Evolutionary conservation across 2,329 filamentous ascomycete species (phyloP), one percentile per base, ranked within the genome.

Genomic region (Thyridium curvatum): DNA sequence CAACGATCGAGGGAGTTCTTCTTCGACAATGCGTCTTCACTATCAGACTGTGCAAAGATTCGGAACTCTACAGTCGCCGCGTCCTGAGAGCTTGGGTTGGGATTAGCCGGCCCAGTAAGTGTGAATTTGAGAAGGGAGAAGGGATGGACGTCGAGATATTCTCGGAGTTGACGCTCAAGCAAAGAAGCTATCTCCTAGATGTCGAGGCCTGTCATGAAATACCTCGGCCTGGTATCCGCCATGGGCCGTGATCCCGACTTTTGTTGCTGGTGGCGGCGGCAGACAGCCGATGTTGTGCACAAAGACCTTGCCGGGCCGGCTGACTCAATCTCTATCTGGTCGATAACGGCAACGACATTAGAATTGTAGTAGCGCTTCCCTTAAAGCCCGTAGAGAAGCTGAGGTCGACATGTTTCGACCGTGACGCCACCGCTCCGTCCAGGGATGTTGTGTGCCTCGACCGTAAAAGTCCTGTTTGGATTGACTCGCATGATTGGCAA

Each of bases 311-410:
- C 52, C 43, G 49, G 46, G 44, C 48, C 57, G 18, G 53, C 36
- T 47, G 75, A 67, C 44, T 73, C 69, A 49, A 79, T 73, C 39
- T 37, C 41, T 18, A 50, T 51, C 37, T 39, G 52, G 17, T 52
- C 51, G 17, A 60, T 41, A 32, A 45, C 44, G 12, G 56, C 56
- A 1, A 52, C 58, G 10, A 61, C 56, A 45, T 60, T 55, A 18
- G 48, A 53, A 43, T 51, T 52, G 41, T 52, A 61, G 41, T 63
- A 62, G 18, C 46, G 48, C 62, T 65, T 61, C 0, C 67, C 67
- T n/a, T 71, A 66, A n/a, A 71, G 49, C 39, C 70, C 67, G 32
- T 71, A 70, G 3, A 71, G 45, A 2, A 71, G 52, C 40, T 71
- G 67, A 26, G 21, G 10, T 13, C 35, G 35, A n/a, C 39, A 40